Evolutionary conservation across 1,284 basidiomycete species (phyloP), one percentile per base, ranked within the genome.

Genomic region (Erythrobasidium hasegawianum): DNA sequence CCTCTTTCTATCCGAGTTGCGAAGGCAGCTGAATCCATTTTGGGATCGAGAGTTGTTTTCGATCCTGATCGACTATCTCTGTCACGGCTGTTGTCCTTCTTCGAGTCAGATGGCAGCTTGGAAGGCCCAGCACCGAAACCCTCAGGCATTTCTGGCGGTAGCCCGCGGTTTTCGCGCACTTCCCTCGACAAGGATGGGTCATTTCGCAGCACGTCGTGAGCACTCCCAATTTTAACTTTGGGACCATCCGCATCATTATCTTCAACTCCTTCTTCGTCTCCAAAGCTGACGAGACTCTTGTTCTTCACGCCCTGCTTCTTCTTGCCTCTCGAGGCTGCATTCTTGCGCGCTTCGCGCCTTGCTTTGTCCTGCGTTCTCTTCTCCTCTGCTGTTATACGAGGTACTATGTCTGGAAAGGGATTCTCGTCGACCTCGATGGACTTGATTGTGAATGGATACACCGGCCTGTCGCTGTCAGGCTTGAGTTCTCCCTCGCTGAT

Each of bases 351-450:
- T 53, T 87, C 83, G 72, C 89, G 83, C 39, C 85, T 83, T 0
- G 92, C 92, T 64, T 83, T 82, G 69, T 87, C 86, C 76, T 96
- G 93, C 0, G 83, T 86, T 47, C 85, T 83, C 69, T 88, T 87
- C 79, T 97, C 93, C 1, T 86, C 89, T 0, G 90, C 90, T 0
- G 95, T 98, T 70, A 97, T 96, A n/a, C 95, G 86, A 1, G 95
- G 94, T 27, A 93, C 83, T 70, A 97, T 95, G 55, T 87, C 84
- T 9, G 62, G 62, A 75, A 96, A 97, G 0, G 95, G 94, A 75
- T 97, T 95, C 65, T 96, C 90, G 14, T 93, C 75, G 61, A 97
- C 89, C 16, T 86, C 84, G 41, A 95, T 82, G 1, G 83, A 84
- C 70, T 86, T 87, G 75, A 98, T 90, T 75, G 89, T 93, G 0